Base-by-base conservation (phyloP, 2,329 filamentous ascomycete genomes). In the Hyphodiscus sp. region DNA sequence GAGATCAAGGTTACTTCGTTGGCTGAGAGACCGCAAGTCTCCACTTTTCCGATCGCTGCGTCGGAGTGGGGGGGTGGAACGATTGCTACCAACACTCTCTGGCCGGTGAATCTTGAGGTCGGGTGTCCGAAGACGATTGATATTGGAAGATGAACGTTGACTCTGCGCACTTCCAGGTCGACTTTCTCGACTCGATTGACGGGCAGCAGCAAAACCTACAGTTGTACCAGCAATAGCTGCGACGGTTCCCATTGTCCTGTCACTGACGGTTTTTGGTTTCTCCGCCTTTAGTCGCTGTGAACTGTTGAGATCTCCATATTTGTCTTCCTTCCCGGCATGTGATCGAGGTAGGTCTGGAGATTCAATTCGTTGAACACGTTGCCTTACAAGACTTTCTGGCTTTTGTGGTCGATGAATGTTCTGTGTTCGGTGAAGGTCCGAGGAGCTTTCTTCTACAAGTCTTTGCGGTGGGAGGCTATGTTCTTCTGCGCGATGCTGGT, bases 21-120 rank as follows among this genome's bases (percentile, higher is more conserved):
- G 80, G 71, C 82, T 82, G 62, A 82, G 81, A 62, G 80, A 81
- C 73, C 86, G 76, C 64, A 95, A 77, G 76, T 95, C 88, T 71
- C 87, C 85, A 78, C 87, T 67, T 68, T 76, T 79, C 48, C 78
- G 75, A 62, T 85, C 83, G 58, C 81, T 79, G 59, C 89, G 82
- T 65, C 90, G 81, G 57, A 94, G 78, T 47, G 86, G 83, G 59
- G 86, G 86, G 55, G 85, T 86, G 59, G 68, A 81, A 58, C 76
- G 73, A 55, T 77, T 74, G 70, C 77, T 83, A 60, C 73, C 66
- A 58, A 76, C 69, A 68, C 84, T 89, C 60, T 85, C 80, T 69
- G 87, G 80, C 67, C 84, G 78, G 54, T 78, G 76, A 61, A 69
- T 70, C 38, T 75, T 67, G 29, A 57, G 55, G 53, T 66, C 63